Conservation (phyloP, 257 asterid genomes). For the Lycium ferocissimum region DNA sequence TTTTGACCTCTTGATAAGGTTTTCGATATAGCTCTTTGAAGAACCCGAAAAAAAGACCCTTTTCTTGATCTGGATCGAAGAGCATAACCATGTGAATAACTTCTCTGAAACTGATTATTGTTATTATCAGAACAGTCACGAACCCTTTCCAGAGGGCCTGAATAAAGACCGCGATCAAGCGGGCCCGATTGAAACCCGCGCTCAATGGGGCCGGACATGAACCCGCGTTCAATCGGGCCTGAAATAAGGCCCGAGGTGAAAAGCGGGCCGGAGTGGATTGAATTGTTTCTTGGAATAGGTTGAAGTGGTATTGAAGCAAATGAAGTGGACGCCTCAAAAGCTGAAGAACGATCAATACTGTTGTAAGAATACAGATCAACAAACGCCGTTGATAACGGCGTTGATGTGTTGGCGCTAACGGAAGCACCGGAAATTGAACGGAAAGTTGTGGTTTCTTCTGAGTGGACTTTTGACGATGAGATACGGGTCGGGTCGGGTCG, state of each 20-base stretch:
- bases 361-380: slow-evolving; percentile 65
- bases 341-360: slow-evolving; percentile 71
- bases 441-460: slow-evolving; percentile 67
- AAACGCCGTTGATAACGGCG: slow-evolving; percentile 84
- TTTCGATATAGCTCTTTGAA: slow-evolving; percentile 72
- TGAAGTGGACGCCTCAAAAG: slow-evolving; percentile 89
- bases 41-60: slow-evolving; percentile 62
- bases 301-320: slow-evolving; percentile 89
- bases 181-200: slow-evolving; percentile 87
- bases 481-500: slow-evolving; percentile 67
- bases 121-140: slow-evolving; percentile 40
- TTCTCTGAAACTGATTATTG: slow-evolving; percentile 62
- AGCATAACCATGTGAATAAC: slow-evolving; percentile 85
- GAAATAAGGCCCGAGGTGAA: slow-evolving; percentile 51
- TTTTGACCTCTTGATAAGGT: slow-evolving; percentile 75
- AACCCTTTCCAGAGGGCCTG: slow-evolving; percentile 77
- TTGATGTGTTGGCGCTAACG: slow-evolving; percentile 90
- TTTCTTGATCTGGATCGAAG: slow-evolving; percentile 66
- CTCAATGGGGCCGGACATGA: slow-evolving; percentile 70
- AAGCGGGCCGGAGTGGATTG: slow-evolving; percentile 68
- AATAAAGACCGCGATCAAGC: slow-evolving; percentile 67
- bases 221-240: slow-evolving; percentile 68
- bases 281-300: slow-evolving; percentile 69
- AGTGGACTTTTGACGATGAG: slow-evolving; percentile 68
- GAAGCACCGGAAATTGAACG: slow-evolving; percentile 90